Conservation (phyloP, 129 eudicot species). For the Lonicera japonica region DNA sequence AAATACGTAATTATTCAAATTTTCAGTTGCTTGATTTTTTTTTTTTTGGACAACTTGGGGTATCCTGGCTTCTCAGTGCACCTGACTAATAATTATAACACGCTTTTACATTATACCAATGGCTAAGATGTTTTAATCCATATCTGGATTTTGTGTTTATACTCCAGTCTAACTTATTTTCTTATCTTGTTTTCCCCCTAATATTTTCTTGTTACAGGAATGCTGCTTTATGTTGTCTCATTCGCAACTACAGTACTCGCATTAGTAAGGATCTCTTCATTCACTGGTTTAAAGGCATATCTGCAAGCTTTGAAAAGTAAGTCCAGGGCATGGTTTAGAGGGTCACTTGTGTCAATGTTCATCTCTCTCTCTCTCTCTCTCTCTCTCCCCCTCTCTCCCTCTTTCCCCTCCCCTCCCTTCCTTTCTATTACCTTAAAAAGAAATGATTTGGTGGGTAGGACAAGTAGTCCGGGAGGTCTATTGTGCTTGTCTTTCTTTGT, state of each 20-base stretch:
- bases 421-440: too few species aligned
- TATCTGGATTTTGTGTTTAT: neutral
- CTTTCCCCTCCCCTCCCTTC: too few species aligned
- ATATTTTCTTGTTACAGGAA: slow-evolving; percentile 47
- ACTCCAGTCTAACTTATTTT: neutral
- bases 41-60: too few species aligned
- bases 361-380: too few species aligned
- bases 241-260: slow-evolving; percentile 43
- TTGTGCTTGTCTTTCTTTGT: too few species aligned
- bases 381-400: neutral
- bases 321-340: too few species aligned
- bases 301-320: slow-evolving; percentile 67
- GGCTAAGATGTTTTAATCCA: neutral
- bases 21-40: too few species aligned
- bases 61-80: too few species aligned
- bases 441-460: too few species aligned
- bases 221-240: slow-evolving; percentile 67
- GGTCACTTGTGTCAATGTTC: too few species aligned
- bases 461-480: too few species aligned
- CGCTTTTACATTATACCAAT: neutral
- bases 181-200: neutral
- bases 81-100: neutral
- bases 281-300: slow-evolving; percentile 82
- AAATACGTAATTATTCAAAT: too few species aligned
- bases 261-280: slow-evolving; percentile 46